Conservation (phyloP, 2,329 filamentous ascomycete genomes). For the Ophiocordyceps polyrhachis-furcata region DNA sequence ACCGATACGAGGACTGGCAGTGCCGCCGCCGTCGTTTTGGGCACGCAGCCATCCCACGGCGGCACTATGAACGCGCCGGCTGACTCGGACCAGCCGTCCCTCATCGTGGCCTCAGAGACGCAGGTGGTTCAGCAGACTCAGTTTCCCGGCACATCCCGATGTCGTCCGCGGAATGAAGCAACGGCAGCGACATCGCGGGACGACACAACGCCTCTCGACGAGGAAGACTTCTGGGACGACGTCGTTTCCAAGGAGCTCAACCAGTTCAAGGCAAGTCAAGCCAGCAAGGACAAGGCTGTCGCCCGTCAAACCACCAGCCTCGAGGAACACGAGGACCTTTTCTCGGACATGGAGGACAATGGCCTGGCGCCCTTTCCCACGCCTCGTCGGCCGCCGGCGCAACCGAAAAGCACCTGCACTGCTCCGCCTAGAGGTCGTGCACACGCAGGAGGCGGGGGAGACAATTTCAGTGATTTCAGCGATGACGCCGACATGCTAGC, state of each 20-base stretch:
- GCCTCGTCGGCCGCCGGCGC: constrained; percentile 2
- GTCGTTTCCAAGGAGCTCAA: neutral
- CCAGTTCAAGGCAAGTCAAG: neutral
- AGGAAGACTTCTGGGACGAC: constrained; percentile 5
- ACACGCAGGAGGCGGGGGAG: constrained; percentile 7
- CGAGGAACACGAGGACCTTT: constrained; percentile 1
- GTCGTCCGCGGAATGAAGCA: constrained; percentile 7
- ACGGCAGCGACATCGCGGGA: constrained; percentile 6
- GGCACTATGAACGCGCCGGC: constrained; percentile 14
- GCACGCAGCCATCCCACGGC: constrained; percentile 22
- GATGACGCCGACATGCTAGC: constrained; percentile 34
- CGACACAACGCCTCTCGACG: constrained; percentile 9
- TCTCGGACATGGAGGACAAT: constrained; percentile 13
- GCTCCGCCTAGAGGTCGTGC: constrained; percentile 1
- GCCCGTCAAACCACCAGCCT: neutral
- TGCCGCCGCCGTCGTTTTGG: constrained; percentile 20
- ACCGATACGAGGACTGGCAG: constrained; percentile 3
- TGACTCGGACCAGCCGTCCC: constrained; percentile 13
- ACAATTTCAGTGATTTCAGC: constrained; percentile 27
- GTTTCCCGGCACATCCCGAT: constrained; percentile 12
- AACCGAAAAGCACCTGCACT: neutral
- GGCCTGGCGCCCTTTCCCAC: constrained; percentile 4
- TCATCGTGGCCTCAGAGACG: constrained; percentile 16
- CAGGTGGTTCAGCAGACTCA: constrained; percentile 36
- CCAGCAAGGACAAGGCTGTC: neutral